Conservation (phyloP, 768 basidiomycete genomes). For the Leccinum imitatum region DNA sequence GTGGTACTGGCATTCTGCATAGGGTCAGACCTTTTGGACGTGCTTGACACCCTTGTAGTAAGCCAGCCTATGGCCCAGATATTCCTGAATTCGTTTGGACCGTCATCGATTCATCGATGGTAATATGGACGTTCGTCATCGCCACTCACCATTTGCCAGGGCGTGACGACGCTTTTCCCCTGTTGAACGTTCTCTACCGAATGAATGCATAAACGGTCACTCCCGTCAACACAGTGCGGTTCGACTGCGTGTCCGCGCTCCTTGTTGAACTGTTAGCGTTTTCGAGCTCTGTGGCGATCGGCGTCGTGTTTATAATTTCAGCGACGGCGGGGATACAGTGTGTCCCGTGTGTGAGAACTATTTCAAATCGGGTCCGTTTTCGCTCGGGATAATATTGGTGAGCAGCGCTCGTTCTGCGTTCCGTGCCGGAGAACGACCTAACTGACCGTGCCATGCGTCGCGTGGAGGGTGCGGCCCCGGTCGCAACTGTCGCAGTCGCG, state of each 20-base stretch:
- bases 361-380: no score
- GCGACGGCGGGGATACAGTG: no score
- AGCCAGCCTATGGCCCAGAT: slow-evolving; percentile 40
- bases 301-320: slow-evolving; percentile 47
- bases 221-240: slow-evolving; percentile 41
- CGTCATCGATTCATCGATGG: slow-evolving; percentile 43
- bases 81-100: slow-evolving; percentile 40
- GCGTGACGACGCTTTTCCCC: slow-evolving; percentile 53
- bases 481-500: no score
- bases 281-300: slow-evolving; percentile 50
- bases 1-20: slow-evolving; percentile 54
- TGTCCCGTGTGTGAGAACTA: no score
- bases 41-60: slow-evolving; percentile 29
- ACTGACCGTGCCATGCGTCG: no score
- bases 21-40: slow-evolving; percentile 44
- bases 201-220: slow-evolving; percentile 34
- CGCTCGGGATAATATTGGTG: no score
- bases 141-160: slow-evolving; percentile 41
- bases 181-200: slow-evolving; percentile 48
- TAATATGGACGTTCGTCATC: slow-evolving; percentile 52
- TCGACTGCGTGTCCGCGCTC: slow-evolving; percentile 40
- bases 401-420: no score
- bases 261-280: slow-evolving; percentile 54
- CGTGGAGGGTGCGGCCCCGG: no score
- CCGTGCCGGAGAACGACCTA: no score